Evolutionary conservation across 1,284 basidiomycete species (phyloP).

Genomic region (Stygiomarasmius scandens): DNA sequence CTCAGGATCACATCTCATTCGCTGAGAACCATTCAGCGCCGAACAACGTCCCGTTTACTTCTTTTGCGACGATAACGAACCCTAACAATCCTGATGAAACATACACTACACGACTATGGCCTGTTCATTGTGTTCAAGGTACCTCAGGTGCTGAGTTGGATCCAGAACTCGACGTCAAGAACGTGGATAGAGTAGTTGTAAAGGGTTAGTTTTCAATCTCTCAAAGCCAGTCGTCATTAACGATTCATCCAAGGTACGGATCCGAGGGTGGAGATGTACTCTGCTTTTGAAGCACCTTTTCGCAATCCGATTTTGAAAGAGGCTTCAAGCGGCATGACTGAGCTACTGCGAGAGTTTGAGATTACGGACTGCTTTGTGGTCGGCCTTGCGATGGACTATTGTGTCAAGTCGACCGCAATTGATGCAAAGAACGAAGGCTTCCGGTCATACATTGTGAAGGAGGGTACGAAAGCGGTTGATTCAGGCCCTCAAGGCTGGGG

Average conservation of each 20-base stretch:
- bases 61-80: conserved; percentile 37
- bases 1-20: conserved; percentile 63
- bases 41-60: conserved; percentile 38
- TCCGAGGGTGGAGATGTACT: conserved; percentile 56
- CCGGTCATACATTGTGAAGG: conserved; percentile 38
- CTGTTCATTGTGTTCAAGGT: conserved; percentile 58
- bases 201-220: conserved; percentile 37
- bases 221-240: no score
- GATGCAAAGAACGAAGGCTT: conserved; percentile 48
- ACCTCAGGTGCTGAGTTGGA: conserved; percentile 46
- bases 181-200: conserved; percentile 33
- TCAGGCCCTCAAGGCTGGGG: conserved; percentile 27
- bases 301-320: conserved; percentile 36
- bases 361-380: conserved; percentile 52
- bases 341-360: conserved; percentile 33
- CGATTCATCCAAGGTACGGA: conserved; percentile 22
- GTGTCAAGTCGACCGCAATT: conserved; percentile 47
- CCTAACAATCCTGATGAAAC: conserved; percentile 33
- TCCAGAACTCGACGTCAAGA: conserved; percentile 32
- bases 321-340: conserved; percentile 29
- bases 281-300: conserved; percentile 38
- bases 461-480: conserved; percentile 37
- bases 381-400: conserved; percentile 68
- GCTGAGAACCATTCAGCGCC: conserved; percentile 50
- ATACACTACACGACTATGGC: conserved; percentile 57